phyloP scores from a whole-genome alignment of 495 filamentous ascomycete genomes.

The Lasiosphaeris hirsuta region DNA sequence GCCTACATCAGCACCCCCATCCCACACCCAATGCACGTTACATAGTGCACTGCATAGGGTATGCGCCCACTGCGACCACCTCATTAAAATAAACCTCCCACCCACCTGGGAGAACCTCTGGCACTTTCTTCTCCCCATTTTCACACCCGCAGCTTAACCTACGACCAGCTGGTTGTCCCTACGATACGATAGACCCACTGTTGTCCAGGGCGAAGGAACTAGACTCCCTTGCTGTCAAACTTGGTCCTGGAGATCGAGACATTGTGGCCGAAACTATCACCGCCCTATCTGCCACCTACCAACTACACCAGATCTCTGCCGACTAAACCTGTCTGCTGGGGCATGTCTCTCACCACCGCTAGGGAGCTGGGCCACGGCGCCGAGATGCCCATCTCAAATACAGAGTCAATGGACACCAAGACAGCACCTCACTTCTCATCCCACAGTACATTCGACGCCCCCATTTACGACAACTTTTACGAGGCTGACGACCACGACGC shows the following conservation, averaged over 20 bases:
- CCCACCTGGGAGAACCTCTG: conserved; percentile 12
- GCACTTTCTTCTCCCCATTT: conserved; percentile 7
- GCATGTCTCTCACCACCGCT: conserved; percentile 4
- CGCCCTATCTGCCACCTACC: conserved; percentile 2
- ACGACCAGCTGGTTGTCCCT: background rate
- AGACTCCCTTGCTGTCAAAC: background rate
- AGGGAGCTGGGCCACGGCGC: background rate
- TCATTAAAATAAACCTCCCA: conserved; percentile 26
- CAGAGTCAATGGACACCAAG: conserved; percentile 8
- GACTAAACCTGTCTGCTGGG: too few species aligned
- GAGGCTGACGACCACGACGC: conserved; percentile 27
- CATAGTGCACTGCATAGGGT: background rate
- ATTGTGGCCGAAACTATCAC: background rate
- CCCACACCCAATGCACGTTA: background rate
- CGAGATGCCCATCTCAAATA: conserved; percentile 6
- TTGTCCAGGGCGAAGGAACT: background rate
- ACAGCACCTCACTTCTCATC: conserved; percentile 11
- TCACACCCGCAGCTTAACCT: background rate
- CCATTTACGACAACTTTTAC: conserved; percentile 29
- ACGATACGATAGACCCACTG: background rate
- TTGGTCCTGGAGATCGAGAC: conserved; percentile 16
- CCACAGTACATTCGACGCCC: conserved; percentile 18
- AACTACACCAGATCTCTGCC: background rate
- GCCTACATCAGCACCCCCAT: background rate
- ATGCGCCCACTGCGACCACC: conserved; percentile 15